Percentiles rank a stretch among this genome's conserved stretches.
These are phyloP conservation scores for Pleurostoma richardsiae DNA, from an alignment of 2,329 filamentous ascomycete genomes.

Conservation along the genomic window DNA sequence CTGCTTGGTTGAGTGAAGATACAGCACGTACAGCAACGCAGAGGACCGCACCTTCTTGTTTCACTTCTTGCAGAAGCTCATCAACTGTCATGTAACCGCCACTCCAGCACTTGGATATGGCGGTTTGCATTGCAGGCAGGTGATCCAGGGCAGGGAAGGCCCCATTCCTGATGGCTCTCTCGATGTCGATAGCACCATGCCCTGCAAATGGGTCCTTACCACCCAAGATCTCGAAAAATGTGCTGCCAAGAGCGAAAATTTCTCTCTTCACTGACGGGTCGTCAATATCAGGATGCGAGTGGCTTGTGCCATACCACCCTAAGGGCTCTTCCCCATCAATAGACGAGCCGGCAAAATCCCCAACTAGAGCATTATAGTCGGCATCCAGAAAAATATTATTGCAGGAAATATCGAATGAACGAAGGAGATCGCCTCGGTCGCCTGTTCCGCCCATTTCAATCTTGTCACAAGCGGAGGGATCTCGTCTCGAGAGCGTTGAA, in stretches of 20 bases:
- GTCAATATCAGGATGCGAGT: conserved; percentile 1
- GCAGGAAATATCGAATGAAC: conserved; percentile 6
- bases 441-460: background rate
- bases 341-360: conserved; percentile 7
- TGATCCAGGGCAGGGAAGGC: background rate
- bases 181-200: background rate
- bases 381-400: conserved; percentile 6
- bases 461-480: background rate
- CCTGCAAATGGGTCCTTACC: background rate
- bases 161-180: background rate
- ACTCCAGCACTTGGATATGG: background rate
- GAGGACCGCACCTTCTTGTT: background rate
- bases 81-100: background rate
- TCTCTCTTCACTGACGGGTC: background rate
- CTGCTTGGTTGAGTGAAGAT: background rate
- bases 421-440: background rate
- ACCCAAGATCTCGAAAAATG: conserved; percentile 3
- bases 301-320: conserved; percentile 4
- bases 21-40: background rate
- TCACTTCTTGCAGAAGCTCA: background rate
- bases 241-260: conserved; percentile 5
- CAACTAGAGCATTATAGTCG: conserved; percentile 1
- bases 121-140: background rate
- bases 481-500: background rate
- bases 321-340: conserved; percentile 2